Evolutionary conservation across 2,329 filamentous ascomycete genomes (phyloP).

Genomic region (Epichloe sibirici): DNA sequence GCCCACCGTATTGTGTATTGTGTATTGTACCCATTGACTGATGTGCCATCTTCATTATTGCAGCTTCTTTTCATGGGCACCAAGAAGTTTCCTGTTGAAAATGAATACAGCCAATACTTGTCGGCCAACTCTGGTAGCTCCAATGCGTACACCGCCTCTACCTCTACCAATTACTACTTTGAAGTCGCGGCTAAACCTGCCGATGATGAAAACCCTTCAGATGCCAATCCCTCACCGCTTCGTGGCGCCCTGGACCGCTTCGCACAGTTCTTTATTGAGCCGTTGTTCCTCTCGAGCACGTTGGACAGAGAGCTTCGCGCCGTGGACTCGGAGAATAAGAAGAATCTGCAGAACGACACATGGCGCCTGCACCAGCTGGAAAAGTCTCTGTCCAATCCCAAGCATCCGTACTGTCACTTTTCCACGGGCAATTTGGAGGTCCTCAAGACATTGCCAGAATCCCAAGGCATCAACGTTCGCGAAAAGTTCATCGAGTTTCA

Average conservation of each 20-base stretch:
- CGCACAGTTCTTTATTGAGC: constrained; percentile 85
- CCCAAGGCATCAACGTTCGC: constrained; percentile 69
- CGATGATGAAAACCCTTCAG: constrained; percentile 43
- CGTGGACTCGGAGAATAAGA: constrained; percentile 95
- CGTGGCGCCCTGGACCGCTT: constrained; percentile 82
- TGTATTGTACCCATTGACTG: constrained; percentile 4
- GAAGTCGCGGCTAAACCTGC: constrained; percentile 75
- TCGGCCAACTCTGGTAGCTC: constrained; percentile 81
- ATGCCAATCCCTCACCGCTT: constrained; percentile 46
- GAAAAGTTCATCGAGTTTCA: constrained; percentile 92
- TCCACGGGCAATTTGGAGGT: constrained; percentile 82
- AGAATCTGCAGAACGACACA: constrained; percentile 82
- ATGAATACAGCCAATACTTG: constrained; percentile 90
- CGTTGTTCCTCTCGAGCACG: constrained; percentile 73
- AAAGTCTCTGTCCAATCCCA: constrained; percentile 76
- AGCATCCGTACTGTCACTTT: constrained; percentile 84
- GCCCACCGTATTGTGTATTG: neutral
- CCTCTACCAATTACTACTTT: constrained; percentile 96
- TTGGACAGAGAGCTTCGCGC: constrained; percentile 78
- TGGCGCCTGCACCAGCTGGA: constrained; percentile 83
- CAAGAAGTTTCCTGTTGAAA: constrained; percentile 91
- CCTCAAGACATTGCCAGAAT: constrained; percentile 69
- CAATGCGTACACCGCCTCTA: constrained; percentile 88
- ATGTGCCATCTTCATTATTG: constrained; percentile 1
- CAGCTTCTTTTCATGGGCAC: constrained; percentile 94